Percentiles rank a stretch among this genome's conserved stretches.
Evolutionary conservation across 2,329 filamentous ascomycete genomes (phyloP).

Genomic region (Ceratocystis diversiconidia): DNA sequence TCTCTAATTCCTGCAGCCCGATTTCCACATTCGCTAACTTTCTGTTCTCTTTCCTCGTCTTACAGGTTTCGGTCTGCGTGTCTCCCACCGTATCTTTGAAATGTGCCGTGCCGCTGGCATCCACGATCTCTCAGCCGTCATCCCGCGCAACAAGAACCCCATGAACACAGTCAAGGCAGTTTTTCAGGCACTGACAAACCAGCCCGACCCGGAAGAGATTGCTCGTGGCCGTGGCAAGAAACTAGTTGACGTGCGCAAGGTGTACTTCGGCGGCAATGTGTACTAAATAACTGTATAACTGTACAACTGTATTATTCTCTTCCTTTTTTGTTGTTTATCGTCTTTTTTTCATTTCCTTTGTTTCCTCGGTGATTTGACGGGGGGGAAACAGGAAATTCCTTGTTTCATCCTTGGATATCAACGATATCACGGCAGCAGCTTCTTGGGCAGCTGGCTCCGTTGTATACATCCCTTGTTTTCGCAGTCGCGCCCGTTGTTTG

Average conservation of each 20-base stretch:
- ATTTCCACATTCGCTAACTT: not conserved
- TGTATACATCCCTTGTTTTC: no score
- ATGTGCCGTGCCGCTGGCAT: conserved; percentile 81
- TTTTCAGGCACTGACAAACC: conserved; percentile 66
- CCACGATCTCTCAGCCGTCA: conserved; percentile 68
- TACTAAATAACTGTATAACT: conserved; percentile 29
- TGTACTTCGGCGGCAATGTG: conserved; percentile 80
- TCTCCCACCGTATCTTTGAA: conserved; percentile 84
- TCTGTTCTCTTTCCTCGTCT: conserved; percentile 9
- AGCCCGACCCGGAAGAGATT: conserved; percentile 78
- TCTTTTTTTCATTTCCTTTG: not conserved
- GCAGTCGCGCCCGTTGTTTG: not conserved
- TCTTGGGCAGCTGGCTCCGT: not conserved
- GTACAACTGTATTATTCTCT: not conserved
- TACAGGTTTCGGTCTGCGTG: conserved; percentile 82
- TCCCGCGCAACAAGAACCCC: conserved; percentile 76
- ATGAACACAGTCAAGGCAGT: conserved; percentile 97
- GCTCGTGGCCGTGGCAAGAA: conserved; percentile 85
- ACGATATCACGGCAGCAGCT: not conserved
- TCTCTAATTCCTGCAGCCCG: not conserved
- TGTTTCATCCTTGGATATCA: conserved; percentile 12
- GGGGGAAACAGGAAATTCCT: not conserved
- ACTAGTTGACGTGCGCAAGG: conserved; percentile 87
- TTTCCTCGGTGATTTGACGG: not conserved
- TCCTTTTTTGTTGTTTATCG: not conserved